Conservation (phyloP, 2,329 filamentous ascomycete species). For the Herpotrichia juniperi region DNA sequence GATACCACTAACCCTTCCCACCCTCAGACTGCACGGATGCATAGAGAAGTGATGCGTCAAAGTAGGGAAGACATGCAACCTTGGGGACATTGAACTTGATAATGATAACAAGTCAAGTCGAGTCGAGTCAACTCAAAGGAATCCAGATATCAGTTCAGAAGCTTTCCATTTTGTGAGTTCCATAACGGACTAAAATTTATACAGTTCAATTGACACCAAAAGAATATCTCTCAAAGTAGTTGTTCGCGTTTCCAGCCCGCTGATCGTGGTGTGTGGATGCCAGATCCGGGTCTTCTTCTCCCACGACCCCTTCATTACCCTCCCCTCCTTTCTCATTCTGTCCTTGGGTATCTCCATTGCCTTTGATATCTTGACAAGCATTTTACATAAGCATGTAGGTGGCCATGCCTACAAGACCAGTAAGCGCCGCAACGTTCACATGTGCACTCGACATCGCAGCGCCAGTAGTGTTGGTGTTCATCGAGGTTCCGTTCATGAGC, state of each 20-base stretch:
- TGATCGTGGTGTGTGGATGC: slow-evolving; percentile 9
- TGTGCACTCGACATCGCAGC: slow-evolving; percentile 34
- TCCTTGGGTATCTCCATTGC: neutral
- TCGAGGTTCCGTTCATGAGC: slow-evolving; percentile 23
- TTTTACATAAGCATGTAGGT: slow-evolving; percentile 39
- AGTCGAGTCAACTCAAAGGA: no score
- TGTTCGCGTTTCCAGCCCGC: slow-evolving; percentile 2
- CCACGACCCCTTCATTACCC: slow-evolving; percentile 1
- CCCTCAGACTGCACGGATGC: neutral
- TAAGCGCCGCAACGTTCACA: slow-evolving; percentile 28
- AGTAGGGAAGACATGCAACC: neutral
- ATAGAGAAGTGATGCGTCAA: neutral
- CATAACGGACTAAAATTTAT: slow-evolving; percentile 6
- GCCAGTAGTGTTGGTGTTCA: slow-evolving; percentile 22
- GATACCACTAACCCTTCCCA: neutral
- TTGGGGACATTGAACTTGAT: neutral
- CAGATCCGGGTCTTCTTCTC: slow-evolving; percentile 8
- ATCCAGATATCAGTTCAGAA: no score
- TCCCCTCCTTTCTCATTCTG: neutral
- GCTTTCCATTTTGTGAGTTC: neutral
- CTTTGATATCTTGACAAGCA: neutral
- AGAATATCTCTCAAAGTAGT: slow-evolving; percentile 11
- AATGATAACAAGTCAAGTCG: neutral
- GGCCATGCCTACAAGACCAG: slow-evolving; percentile 34
- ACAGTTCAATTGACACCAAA: slow-evolving; percentile 18